phyloP scores from a whole-genome alignment of 257 asterid genomes.

The Perilla frutescens region DNA sequence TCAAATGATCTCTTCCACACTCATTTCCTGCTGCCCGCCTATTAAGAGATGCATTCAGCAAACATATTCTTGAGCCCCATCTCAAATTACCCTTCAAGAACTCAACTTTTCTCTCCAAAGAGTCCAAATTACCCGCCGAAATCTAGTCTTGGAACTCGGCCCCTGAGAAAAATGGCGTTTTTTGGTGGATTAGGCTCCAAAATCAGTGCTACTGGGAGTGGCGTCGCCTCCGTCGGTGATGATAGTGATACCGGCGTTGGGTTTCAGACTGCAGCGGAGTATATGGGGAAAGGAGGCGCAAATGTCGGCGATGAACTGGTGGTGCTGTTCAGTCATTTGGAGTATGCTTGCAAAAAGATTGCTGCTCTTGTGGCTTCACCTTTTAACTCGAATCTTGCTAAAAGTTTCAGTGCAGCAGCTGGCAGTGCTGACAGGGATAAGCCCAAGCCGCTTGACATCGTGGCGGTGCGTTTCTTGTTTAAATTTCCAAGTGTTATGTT shows the following conservation, averaged over 20 bases:
- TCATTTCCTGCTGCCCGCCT: conserved; percentile 20
- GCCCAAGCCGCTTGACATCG: conserved; percentile 91
- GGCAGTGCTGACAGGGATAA: conserved; percentile 70
- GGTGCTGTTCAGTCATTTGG: conserved; percentile 67
- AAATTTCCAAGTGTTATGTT: background rate
- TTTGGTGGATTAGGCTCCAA: conserved; percentile 50
- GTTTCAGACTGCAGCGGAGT: conserved; percentile 72
- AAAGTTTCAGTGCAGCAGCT: conserved; percentile 29
- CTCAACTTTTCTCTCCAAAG: conserved; percentile 40
- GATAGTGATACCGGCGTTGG: conserved; percentile 37
- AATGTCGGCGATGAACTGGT: conserved; percentile 77
- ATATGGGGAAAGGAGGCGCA: conserved; percentile 60
- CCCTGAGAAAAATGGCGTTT: conserved; percentile 49
- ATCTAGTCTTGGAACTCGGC: conserved; percentile 33
- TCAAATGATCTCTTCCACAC: conserved; percentile 26
- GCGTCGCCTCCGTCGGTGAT: conserved; percentile 28
- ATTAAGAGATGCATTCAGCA: conserved; percentile 55
- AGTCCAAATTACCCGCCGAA: conserved; percentile 38
- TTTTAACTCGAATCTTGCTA: conserved; percentile 61
- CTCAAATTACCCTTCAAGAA: conserved; percentile 46
- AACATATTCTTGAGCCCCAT: conserved; percentile 41
- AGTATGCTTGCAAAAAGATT: conserved; percentile 83
- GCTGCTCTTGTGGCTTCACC: conserved; percentile 97
- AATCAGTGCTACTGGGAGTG: conserved; percentile 41
- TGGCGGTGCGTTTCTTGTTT: conserved; percentile 60